These are phyloP conservation scores for Cryptococcus sp. DNA, from an alignment of 1,284 basidiomycete genomes.

Conservation along the genomic window DNA sequence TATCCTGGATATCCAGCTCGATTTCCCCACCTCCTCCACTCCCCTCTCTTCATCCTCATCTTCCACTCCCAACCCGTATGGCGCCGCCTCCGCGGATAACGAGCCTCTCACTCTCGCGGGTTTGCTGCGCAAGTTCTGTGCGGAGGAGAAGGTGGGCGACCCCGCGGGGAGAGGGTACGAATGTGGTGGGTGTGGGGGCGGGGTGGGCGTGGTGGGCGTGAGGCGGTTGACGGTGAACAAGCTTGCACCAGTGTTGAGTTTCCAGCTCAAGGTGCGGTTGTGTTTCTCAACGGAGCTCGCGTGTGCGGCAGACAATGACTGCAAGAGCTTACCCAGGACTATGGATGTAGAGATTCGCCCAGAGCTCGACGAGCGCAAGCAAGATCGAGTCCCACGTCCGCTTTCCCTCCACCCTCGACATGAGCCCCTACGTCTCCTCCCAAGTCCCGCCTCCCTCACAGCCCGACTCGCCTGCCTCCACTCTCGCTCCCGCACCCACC, in stretches of 20 bases:
- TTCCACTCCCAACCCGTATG: conserved; percentile 9
- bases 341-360: conserved; percentile 75
- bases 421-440: conserved; percentile 72
- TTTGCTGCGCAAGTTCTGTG: conserved; percentile 41
- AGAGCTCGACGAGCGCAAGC: conserved; percentile 61
- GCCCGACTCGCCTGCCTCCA: background rate
- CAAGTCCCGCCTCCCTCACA: background rate
- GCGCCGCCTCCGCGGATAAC: background rate
- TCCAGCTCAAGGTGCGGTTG: conserved; percentile 81
- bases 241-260: conserved; percentile 84
- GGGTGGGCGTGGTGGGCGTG: conserved; percentile 31
- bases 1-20: conserved; percentile 86
- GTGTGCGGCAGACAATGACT: background rate
- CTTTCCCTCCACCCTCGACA: conserved; percentile 79
- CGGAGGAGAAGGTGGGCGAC: conserved; percentile 41
- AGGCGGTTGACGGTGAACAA: conserved; percentile 80
- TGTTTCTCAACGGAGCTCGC: background rate
- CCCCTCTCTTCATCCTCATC: conserved; percentile 13
- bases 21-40: conserved; percentile 53
- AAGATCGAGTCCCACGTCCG: conserved; percentile 84
- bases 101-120: conserved; percentile 28
- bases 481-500: background rate
- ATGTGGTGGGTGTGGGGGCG: conserved; percentile 45
- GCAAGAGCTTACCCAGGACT: background rate
- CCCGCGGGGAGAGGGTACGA: conserved; percentile 41